Evolutionary conservation across 352 stramenopile species (phyloP).

Genomic region (Phytopythium helicoides): DNA sequence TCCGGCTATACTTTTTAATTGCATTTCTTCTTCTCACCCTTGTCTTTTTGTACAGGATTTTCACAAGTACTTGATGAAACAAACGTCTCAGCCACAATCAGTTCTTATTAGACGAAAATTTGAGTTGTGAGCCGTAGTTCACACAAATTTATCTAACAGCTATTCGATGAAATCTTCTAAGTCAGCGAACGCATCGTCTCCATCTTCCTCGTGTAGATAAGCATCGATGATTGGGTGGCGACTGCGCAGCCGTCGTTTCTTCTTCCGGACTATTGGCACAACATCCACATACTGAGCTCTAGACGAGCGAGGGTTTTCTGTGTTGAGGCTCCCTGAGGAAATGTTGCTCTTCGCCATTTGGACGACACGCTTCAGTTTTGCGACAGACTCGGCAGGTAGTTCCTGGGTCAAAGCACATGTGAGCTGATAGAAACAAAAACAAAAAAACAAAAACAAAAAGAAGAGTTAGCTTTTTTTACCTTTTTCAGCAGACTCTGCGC

Average conservation of each 20-base stretch:
- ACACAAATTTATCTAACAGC: background rate
- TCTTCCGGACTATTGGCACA: conserved; percentile 54
- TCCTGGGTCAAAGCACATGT: conserved; percentile 10
- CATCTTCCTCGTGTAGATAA: conserved; percentile 72
- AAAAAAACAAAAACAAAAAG: too few relatives aligned
- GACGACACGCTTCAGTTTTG: conserved; percentile 33
- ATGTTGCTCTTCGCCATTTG: conserved; percentile 39
- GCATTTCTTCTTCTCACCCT: background rate
- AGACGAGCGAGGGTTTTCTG: conserved; percentile 3
- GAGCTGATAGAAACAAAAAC: background rate
- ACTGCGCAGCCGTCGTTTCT: conserved; percentile 53
- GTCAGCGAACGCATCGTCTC: conserved; percentile 64
- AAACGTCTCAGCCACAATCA: conserved; percentile 17
- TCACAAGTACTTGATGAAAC: conserved; percentile 40
- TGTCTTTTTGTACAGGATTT: conserved; percentile 24
- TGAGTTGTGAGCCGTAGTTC: conserved; percentile 21
- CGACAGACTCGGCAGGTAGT: conserved; percentile 16
- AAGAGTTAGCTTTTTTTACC: too few relatives aligned
- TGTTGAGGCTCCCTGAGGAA: conserved; percentile 12
- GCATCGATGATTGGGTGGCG: conserved; percentile 73
- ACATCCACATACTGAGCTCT: conserved; percentile 42
- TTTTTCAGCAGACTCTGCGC: conserved; percentile 37
- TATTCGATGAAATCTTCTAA: conserved; percentile 81
- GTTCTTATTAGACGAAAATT: conserved; percentile 37
- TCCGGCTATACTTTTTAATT: background rate